These are phyloP conservation scores for Metschnikowia baotianmanensis DNA, from an alignment of 805 yeast species.

Conservation along the genomic window DNA sequence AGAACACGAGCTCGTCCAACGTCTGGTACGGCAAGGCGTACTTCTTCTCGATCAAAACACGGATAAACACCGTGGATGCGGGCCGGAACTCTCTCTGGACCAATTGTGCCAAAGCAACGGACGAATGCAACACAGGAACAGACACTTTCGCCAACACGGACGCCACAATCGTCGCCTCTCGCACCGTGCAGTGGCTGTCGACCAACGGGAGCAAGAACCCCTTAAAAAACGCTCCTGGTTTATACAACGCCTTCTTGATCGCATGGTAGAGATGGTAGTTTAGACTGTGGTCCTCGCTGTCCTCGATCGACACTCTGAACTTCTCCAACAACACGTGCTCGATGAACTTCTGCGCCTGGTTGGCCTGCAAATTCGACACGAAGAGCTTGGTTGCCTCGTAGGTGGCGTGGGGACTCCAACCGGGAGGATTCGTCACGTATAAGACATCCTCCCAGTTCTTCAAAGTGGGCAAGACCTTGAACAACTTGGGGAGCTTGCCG, in stretches of 20 bases:
- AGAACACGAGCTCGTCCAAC: constrained; percentile 88
- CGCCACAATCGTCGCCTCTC: constrained; percentile 95
- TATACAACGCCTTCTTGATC: constrained; percentile 86
- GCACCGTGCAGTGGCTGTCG: constrained; percentile 81
- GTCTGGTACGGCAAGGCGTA: constrained; percentile 97
- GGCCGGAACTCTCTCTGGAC: constrained; percentile 80
- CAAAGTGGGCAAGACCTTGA: constrained; percentile 90
- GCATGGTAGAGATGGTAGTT: constrained; percentile 94
- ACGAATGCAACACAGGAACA: constrained; percentile 91
- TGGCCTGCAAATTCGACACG: constrained; percentile 83
- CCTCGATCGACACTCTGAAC: constrained; percentile 69
- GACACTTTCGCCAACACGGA: constrained; percentile 87
- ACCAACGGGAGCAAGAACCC: constrained; percentile 92
- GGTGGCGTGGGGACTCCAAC: constrained; percentile 93
- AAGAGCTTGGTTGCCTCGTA: constrained; percentile 94
- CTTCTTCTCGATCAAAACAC: constrained; percentile 87
- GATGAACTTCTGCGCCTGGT: constrained; percentile 84
- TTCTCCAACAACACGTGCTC: constrained; percentile 65
- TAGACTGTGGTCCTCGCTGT: constrained; percentile 69
- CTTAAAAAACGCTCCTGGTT: constrained; percentile 96
- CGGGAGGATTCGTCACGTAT: constrained; percentile 86
- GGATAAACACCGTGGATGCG: constrained; percentile 84
- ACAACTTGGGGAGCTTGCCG: constrained; percentile 94
- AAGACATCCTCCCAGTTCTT: constrained; percentile 95
- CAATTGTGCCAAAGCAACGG: constrained; percentile 88